A percentile compares a stretch with the other conserved stretches of the same genome.
phyloP scores from a whole-genome alignment of 208 protist species.

The Lotmaria passim region DNA sequence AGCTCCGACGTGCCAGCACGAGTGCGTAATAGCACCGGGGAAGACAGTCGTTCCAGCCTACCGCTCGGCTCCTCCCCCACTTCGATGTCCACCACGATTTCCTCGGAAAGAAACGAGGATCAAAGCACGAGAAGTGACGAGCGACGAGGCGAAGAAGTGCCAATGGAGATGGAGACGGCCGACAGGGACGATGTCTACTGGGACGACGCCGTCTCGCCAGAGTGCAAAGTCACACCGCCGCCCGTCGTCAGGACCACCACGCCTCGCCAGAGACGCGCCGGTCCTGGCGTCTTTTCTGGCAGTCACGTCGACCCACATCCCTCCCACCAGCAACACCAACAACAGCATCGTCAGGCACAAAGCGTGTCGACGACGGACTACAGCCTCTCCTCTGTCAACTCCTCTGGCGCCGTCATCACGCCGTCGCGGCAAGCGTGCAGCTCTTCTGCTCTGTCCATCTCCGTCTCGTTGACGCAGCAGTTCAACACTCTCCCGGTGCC shows the following conservation, averaged over 20 bases:
- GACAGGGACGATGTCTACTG: too few species aligned
- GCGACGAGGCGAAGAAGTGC: too few species aligned
- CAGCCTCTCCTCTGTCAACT: background rate
- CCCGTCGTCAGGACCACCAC: background rate
- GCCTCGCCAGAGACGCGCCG: background rate
- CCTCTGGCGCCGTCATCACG: background rate
- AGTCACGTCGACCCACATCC: background rate
- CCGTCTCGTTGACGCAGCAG: slow-evolving; percentile 3
- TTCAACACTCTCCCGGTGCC: background rate
- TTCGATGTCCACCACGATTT: too few species aligned
- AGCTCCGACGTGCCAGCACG: background rate
- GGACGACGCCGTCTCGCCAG: too few species aligned
- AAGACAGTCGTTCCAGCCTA: background rate
- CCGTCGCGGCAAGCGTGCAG: background rate
- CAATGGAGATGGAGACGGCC: too few species aligned
- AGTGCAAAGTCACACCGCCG: too few species aligned
- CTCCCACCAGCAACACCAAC: background rate
- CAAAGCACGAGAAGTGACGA: too few species aligned
- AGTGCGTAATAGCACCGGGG: background rate
- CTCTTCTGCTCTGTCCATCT: too few species aligned
- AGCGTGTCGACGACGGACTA: background rate
- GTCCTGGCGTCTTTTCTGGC: background rate
- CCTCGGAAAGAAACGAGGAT: too few species aligned
- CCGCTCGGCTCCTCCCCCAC: too few species aligned
- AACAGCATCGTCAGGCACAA: too few species aligned